Base-by-base conservation (phyloP, 1,284 basidiomycete genomes). In the Erythrobasidium hasegawianum region DNA sequence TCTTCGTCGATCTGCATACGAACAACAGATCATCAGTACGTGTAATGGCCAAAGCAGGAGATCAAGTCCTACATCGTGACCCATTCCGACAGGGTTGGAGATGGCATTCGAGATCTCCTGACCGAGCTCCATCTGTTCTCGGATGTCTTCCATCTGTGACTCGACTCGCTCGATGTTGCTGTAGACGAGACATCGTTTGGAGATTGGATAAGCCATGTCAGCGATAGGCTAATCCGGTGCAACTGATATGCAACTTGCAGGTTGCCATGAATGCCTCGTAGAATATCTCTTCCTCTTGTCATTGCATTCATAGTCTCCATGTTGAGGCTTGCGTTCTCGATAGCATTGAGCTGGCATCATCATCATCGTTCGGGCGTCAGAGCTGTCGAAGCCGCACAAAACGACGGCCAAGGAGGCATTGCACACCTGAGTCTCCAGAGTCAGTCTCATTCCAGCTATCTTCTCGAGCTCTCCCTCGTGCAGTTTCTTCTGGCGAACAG, bases 261-360 rank as follows among this genome's bases (percentile, higher is more conserved):
- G 75, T 86, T 87, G 62, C 87, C 87, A 75, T 99, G 96, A 67
- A 99, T 97, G 54, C 84, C 83, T 80, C 89, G 89, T 77, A 99
- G 83, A 16, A 90, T 96, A 70, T 89, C 87, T 0, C 93, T 85
- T 47, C 91, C 96, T 79, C 90, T 89, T 86, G 93, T 94, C 92
- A 99, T 97, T 27, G 91, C 94, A 27, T 85, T 81, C 90, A 99
- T 94, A 29, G 93, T 97, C 83, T 97, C 94, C 75, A 91, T 88
- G 79, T 99, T 98, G 80, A 98, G 85, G 81, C 97, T 98, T 56
- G 96, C 96, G 20, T 89, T 92, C 79, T 98, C 96, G 66, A 98
- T 85, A 33, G 95, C 95, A 79, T 96, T 95, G 70, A 98, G 82
- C 81, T 82, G 70, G 3, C 3, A 54, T 64, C 14, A 26, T 14